Conservation (phyloP, 805 yeast genomes). For the Citeromyces matritensis region DNA sequence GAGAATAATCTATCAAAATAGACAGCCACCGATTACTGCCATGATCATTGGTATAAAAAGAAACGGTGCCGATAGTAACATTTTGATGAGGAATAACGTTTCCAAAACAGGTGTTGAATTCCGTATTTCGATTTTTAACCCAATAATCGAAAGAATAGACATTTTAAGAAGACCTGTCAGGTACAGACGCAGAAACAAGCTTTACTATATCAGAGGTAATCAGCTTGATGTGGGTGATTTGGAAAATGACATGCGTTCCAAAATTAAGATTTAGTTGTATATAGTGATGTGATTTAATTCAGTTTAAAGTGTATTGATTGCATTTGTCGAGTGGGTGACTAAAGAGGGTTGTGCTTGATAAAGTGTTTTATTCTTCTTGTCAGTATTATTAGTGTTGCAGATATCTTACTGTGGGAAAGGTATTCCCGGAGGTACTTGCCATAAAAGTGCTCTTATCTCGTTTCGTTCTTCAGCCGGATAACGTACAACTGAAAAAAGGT, state of each 20-base stretch:
- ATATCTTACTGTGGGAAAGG: too few relatives aligned
- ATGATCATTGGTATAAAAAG: slow-evolving; percentile 67
- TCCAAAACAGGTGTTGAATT: slow-evolving; percentile 77
- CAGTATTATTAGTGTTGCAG: too few relatives aligned
- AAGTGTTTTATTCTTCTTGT: too few relatives aligned
- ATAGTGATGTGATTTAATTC: too few relatives aligned
- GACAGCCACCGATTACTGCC: slow-evolving; percentile 59
- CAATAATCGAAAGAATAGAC: slow-evolving; percentile 65
- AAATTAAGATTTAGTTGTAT: too few relatives aligned
- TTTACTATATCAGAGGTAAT: slow-evolving; percentile 76
- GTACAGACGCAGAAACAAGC: slow-evolving; percentile 71
- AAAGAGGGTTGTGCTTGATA: too few relatives aligned
- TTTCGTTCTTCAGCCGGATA: too few relatives aligned
- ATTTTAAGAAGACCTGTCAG: slow-evolving; percentile 57
- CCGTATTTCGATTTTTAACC: slow-evolving; percentile 69
- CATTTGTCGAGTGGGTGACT: too few relatives aligned
- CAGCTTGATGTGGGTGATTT: slow-evolving; percentile 65
- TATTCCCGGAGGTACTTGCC: too few relatives aligned
- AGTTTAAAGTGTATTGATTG: too few relatives aligned
- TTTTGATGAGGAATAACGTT: slow-evolving; percentile 73
- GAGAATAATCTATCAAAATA: slow-evolving; percentile 49
- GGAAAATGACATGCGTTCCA: slow-evolving; percentile 13
- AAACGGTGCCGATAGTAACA: slow-evolving; percentile 54
- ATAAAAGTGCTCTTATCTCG: too few relatives aligned
- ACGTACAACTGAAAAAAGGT: too few relatives aligned